A percentile compares a stretch with the other conserved stretches of the same genome.
These are phyloP conservation scores for Umbelopsis sp. DNA, from an alignment of 192 early-diverging fungal species.

Conservation along the genomic window DNA sequence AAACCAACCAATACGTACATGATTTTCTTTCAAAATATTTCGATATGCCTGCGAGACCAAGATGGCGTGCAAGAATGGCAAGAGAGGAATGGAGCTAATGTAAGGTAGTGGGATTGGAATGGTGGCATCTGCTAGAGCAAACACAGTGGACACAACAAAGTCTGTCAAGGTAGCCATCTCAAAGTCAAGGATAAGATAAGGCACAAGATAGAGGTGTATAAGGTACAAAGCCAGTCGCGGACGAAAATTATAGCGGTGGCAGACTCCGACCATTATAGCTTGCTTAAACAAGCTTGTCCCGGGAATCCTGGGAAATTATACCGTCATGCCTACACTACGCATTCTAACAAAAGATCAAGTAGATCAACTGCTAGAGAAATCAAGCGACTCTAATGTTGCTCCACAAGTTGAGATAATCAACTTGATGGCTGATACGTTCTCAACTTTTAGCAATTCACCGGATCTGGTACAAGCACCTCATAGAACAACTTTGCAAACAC, in stretches of 20 bases:
- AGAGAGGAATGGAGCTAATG: conserved; percentile 23
- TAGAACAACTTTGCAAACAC: conserved; percentile 41
- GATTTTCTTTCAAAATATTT: conserved; percentile 21
- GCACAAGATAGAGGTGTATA: background rate
- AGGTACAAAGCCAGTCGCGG: background rate
- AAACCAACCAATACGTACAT: conserved; percentile 38
- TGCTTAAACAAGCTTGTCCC: too few relatives aligned
- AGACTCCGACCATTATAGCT: too few relatives aligned
- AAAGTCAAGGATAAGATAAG: background rate
- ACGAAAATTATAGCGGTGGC: too few relatives aligned
- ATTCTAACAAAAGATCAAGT: conserved; percentile 15
- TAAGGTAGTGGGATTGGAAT: conserved; percentile 24
- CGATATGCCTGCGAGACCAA: conserved; percentile 16
- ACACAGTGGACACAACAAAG: conserved; percentile 7
- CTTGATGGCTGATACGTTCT: conserved; percentile 34
- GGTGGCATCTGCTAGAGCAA: background rate
- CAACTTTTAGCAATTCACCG: conserved; percentile 23
- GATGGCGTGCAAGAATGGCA: conserved; percentile 25
- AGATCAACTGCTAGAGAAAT: background rate
- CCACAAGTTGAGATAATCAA: conserved; percentile 23
- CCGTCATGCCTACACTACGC: background rate
- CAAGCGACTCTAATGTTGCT: background rate
- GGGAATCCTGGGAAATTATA: background rate
- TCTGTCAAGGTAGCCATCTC: conserved; percentile 2
- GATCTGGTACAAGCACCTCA: conserved; percentile 49